Evolutionary conservation across 108 stramenopile species (phyloP), one percentile per base, ranked within the genome.

Genomic region (Fragilaria radians): DNA sequence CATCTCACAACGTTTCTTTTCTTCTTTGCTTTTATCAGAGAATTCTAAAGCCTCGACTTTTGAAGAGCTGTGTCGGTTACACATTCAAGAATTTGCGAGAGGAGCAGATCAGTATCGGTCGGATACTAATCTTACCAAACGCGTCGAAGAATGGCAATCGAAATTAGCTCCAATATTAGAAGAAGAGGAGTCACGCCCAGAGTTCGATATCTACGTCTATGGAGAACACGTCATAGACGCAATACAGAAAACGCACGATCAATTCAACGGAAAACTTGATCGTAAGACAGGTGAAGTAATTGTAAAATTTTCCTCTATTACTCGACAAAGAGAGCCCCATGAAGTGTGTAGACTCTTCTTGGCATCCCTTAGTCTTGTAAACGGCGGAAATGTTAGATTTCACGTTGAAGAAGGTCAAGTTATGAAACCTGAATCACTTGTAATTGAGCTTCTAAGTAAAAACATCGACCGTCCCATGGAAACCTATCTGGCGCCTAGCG

Each of bases 281-380:
- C 24, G 30, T 17, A 54, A 51, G 0, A 70, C 76, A 11, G 69
- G 69, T 4, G 76, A 52, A 51, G 69, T 53, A 17, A 14, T 67
- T 14, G 69, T 78, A 24, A 68, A 71, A 7, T 86, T 86, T 58
- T 28, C 28, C 32, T 42, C 42, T 11, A 68, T 82, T 19, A 70
- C 79, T 5, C 28, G 59, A 31, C 48, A 56, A 54, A 59, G 66
- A 21, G 73, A 86, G 23, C 82, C 70, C 18, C 91, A 83, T 63
- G 96, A 99, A 65, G 94, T 99, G 0, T 97, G 95, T 55, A 92
- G 98, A 17, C 48, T 91, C 27, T 99, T 99, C 77, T 70, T 99
- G 28, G 91, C 96, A 4, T 89, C 90, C 18, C 76, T 99, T 18
- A 94, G 88, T 81, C 90, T 99, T 29, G 89, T 89, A 14, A 97